phyloP scores from a whole-genome alignment of 768 basidiomycete genomes.

The Boletus sp. region DNA sequence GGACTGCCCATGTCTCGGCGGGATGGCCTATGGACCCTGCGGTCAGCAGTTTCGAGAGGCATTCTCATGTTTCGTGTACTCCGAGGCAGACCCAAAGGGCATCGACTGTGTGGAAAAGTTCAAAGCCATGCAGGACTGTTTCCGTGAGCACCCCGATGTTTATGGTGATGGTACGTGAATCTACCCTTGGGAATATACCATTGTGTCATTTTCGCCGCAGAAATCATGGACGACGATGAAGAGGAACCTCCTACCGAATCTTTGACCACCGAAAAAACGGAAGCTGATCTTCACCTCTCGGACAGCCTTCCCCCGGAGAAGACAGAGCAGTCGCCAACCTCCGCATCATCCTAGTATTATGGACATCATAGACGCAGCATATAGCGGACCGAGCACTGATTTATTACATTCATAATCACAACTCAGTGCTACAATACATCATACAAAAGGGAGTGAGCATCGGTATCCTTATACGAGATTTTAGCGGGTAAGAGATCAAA shows the following conservation, averaged over 20 bases:
- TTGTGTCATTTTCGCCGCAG: slow-evolving; percentile 31
- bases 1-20: slow-evolving; percentile 98
- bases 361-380: slow-evolving; percentile 22
- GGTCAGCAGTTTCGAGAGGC: slow-evolving; percentile 91
- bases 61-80: slow-evolving; percentile 95
- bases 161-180: slow-evolving; percentile 80
- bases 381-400: slow-evolving; percentile 14
- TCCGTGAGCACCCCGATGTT: slow-evolving; percentile 92
- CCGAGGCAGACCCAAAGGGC: slow-evolving; percentile 94
- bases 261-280: slow-evolving; percentile 1
- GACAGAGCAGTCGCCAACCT: slow-evolving; percentile 6
- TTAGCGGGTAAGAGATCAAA: slow-evolving; percentile 15
- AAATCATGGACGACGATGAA: slow-evolving; percentile 70
- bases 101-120: slow-evolving; percentile 98
- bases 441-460: slow-evolving; percentile 11
- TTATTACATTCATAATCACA: slow-evolving; percentile 31
- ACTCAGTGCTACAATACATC: slow-evolving; percentile 25
- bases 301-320: slow-evolving; percentile 9
- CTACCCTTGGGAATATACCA: background rate
- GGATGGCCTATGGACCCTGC: slow-evolving; percentile 98
- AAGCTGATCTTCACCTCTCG: background rate
- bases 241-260: slow-evolving; percentile 33
- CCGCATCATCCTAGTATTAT: slow-evolving; percentile 18
- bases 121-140: slow-evolving; percentile 96
- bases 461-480: slow-evolving; percentile 1